Conservation (phyloP, 2,329 filamentous ascomycete species). For the Exophiala aquamarina region DNA sequence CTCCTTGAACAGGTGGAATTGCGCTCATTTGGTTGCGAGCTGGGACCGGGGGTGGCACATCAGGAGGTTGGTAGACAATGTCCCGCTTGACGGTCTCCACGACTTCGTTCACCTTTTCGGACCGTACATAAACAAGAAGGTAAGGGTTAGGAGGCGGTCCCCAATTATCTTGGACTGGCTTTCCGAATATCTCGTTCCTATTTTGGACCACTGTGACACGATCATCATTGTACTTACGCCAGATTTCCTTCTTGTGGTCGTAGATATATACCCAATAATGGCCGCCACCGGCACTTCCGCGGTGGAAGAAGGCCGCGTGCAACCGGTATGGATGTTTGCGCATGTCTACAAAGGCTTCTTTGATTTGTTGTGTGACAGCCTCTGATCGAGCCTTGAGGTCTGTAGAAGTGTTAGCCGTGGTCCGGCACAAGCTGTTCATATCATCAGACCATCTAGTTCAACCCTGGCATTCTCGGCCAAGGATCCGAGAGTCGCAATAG, state of each 20-base stretch:
- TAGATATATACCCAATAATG: conserved; percentile 98
- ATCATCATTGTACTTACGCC: conserved; percentile 94
- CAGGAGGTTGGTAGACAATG: conserved; percentile 20
- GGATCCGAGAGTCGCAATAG: conserved; percentile 17
- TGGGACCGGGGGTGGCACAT: conserved; percentile 13
- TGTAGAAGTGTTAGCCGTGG: conserved; percentile 4
- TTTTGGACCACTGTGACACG: conserved; percentile 69
- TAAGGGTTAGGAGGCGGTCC: conserved; percentile 58
- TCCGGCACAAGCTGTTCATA: background rate
- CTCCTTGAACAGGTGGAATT: conserved; percentile 10
- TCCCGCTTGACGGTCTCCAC: conserved; percentile 58
- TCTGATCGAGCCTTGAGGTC: conserved; percentile 14
- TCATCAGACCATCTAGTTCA: conserved; percentile 19
- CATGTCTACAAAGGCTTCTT: conserved; percentile 62
- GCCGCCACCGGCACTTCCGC: conserved; percentile 65
- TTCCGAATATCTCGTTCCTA: conserved; percentile 57
- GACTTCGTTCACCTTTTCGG: conserved; percentile 60
- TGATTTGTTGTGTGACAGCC: conserved; percentile 41
- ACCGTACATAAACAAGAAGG: conserved; percentile 73
- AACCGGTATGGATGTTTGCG: conserved; percentile 72
- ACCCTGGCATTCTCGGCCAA: conserved; percentile 20
- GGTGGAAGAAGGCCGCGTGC: conserved; percentile 91
- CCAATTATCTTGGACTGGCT: conserved; percentile 17
- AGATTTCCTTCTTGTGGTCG: conserved; percentile 77
- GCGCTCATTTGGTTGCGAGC: conserved; percentile 20